Conservation (phyloP, 305 asterid species). For the Fraxinus nigra region DNA sequence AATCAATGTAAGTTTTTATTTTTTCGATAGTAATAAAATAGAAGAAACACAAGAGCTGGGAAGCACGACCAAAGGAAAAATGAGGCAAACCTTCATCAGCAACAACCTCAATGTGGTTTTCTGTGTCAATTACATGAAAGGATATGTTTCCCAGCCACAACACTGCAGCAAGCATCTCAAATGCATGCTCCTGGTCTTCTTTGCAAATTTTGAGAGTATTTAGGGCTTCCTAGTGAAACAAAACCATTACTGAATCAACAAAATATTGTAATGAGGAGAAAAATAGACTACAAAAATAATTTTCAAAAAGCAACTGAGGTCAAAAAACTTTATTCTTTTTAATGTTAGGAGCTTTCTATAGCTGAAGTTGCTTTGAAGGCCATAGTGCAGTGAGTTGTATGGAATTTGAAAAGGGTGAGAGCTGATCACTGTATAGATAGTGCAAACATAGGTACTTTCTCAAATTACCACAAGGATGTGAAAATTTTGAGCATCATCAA, state of each 20-base stretch:
- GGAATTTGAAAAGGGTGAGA: constrained; percentile 9
- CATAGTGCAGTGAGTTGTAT: background rate
- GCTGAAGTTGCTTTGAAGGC: constrained; percentile 17
- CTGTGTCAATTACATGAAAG: constrained; percentile 65
- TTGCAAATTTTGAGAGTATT: constrained; percentile 54
- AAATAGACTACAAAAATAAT: constrained; percentile 6
- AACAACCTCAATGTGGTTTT: constrained; percentile 74
- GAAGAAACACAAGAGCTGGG: constrained; percentile 9
- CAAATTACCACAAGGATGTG: constrained; percentile 62
- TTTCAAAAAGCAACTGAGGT: constrained; percentile 3
- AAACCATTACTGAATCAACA: constrained; percentile 27
- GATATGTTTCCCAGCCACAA: constrained; percentile 97
- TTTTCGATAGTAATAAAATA: constrained; percentile 1
- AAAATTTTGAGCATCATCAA: constrained; percentile 74
- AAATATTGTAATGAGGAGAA: constrained; percentile 22
- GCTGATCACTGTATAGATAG: constrained; percentile 2
- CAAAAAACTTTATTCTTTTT: constrained; percentile 6
- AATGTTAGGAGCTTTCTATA: constrained; percentile 12
- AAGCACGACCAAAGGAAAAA: constrained; percentile 22
- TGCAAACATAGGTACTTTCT: constrained; percentile 17
- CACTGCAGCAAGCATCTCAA: constrained; percentile 89
- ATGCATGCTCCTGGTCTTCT: constrained; percentile 73
- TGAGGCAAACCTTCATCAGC: constrained; percentile 73
- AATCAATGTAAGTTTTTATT: background rate
- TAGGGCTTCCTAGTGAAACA: constrained; percentile 65